phyloP scores from a whole-genome alignment of 2,329 filamentous ascomycete genomes.

The Aspergillus thermomutatus region DNA sequence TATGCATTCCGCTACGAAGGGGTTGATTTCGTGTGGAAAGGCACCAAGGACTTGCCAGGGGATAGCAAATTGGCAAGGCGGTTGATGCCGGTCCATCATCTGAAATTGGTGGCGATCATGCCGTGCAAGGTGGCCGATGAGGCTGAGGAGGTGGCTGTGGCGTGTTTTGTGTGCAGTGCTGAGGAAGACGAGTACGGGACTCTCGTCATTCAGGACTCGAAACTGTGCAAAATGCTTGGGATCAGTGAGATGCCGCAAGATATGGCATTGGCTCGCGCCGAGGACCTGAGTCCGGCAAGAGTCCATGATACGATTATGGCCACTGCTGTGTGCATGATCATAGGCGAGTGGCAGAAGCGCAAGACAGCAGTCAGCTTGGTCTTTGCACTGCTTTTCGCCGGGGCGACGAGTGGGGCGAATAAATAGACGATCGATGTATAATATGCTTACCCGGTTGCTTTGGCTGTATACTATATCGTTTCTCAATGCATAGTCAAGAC shows the following conservation, averaged over 20 bases:
- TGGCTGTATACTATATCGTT: too few species aligned
- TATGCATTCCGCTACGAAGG: conserved; percentile 9
- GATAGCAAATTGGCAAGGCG: background rate
- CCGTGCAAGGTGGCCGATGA: background rate
- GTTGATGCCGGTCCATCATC: conserved; percentile 10
- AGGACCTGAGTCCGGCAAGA: background rate
- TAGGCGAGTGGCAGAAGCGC: conserved; percentile 12
- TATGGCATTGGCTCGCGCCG: background rate
- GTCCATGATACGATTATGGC: conserved; percentile 11
- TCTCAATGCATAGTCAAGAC: background rate
- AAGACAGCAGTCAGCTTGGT: background rate
- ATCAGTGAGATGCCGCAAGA: background rate
- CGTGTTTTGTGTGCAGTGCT: conserved; percentile 1
- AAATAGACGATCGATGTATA: background rate
- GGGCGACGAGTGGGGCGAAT: background rate
- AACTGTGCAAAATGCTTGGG: conserved; percentile 3
- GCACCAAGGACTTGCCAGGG: conserved; percentile 6
- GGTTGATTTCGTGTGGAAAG: conserved; percentile 11
- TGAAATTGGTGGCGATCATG: conserved; percentile 7
- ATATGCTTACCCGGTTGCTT: too few species aligned
- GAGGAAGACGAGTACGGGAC: conserved; percentile 5
- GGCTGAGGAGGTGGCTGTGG: background rate
- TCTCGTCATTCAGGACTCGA: conserved; percentile 10
- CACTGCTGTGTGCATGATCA: conserved; percentile 16
- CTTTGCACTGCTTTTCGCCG: background rate